These are phyloP conservation scores for Pseudopithomyces chartarum DNA, from an alignment of 2,329 filamentous ascomycete genomes.

Conservation along the genomic window DNA sequence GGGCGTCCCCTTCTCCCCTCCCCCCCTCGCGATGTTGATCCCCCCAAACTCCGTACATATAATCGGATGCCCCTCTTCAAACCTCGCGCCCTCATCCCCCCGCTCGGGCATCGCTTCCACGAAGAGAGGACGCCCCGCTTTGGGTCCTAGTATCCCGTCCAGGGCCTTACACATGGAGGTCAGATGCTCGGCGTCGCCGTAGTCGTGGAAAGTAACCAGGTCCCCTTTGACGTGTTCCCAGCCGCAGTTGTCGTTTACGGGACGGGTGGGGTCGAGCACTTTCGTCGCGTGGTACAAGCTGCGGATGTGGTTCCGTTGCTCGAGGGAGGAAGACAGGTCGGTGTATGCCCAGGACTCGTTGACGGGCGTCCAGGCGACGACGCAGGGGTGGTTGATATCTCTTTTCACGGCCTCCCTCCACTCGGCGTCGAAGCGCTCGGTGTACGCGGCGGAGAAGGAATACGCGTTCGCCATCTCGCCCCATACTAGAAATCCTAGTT, in stretches of 20 bases:
- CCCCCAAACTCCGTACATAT: slow-evolving; percentile 72
- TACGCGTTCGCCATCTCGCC: slow-evolving; percentile 70
- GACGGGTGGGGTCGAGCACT: slow-evolving; percentile 65
- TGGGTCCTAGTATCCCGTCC: slow-evolving; percentile 59
- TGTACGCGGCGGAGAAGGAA: slow-evolving; percentile 63
- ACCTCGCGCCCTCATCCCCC: slow-evolving; percentile 56
- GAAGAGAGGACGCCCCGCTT: slow-evolving; percentile 62
- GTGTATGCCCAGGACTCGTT: slow-evolving; percentile 70
- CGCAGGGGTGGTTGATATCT: slow-evolving; percentile 68
- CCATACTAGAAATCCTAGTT: slow-evolving; percentile 66
- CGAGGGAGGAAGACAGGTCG: slow-evolving; percentile 58
- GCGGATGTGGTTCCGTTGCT: slow-evolving; percentile 68
- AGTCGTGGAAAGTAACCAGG: slow-evolving; percentile 71
- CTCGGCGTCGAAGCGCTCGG: slow-evolving; percentile 65
- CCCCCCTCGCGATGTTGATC: slow-evolving; percentile 64
- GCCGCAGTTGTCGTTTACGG: slow-evolving; percentile 73
- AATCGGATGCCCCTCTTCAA: slow-evolving; percentile 61
- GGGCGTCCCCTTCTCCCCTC: slow-evolving; percentile 29
- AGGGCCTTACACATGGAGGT: slow-evolving; percentile 60
- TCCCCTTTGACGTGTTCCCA: slow-evolving; percentile 72
- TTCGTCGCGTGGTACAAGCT: slow-evolving; percentile 69
- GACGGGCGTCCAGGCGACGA: slow-evolving; percentile 70
- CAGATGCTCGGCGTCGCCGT: slow-evolving; percentile 63
- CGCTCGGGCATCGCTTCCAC: slow-evolving; percentile 50
- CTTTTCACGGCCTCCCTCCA: slow-evolving; percentile 67